These are phyloP conservation scores for Colletotrichum siamense DNA, from an alignment of 2,329 filamentous ascomycete species.

Conservation along the genomic window DNA sequence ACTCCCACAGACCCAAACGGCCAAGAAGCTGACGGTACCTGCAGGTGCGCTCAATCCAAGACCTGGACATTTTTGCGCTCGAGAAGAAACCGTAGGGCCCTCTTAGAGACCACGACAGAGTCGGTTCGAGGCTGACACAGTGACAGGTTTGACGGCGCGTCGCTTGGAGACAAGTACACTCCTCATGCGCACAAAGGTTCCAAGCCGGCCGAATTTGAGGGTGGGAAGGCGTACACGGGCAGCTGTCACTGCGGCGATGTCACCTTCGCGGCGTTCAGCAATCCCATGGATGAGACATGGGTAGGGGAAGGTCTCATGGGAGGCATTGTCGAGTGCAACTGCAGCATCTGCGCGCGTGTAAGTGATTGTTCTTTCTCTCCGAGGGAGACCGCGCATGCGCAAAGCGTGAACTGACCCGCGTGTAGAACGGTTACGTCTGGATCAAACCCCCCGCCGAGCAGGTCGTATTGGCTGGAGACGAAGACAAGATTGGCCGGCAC, in stretches of 20 bases:
- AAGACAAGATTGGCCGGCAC: constrained; percentile 45
- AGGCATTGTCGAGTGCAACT: constrained; percentile 50
- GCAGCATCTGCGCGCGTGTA: constrained; percentile 54
- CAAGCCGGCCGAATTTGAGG: constrained; percentile 43
- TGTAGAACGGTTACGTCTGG: constrained; percentile 50
- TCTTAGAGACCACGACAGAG: constrained; percentile 13
- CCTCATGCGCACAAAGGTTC: constrained; percentile 43
- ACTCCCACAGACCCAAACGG: too few species aligned
- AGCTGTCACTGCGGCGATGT: constrained; percentile 60
- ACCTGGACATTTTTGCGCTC: constrained; percentile 46
- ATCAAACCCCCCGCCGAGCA: constrained; percentile 45
- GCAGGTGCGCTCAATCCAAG: constrained; percentile 49
- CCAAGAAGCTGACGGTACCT: background rate
- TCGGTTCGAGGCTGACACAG: constrained; percentile 1
- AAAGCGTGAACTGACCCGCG: background rate
- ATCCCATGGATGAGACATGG: constrained; percentile 44
- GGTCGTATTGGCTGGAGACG: constrained; percentile 42
- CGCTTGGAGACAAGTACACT: constrained; percentile 36
- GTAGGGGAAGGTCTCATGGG: constrained; percentile 22
- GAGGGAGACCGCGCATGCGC: background rate
- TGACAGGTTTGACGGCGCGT: constrained; percentile 43
- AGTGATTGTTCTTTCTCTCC: constrained; percentile 6
- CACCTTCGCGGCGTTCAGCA: constrained; percentile 45
- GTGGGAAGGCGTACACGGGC: constrained; percentile 49
- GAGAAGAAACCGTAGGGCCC: constrained; percentile 37